Conservation (phyloP, 139 green algal species). For the Chlorella vulgaris region DNA sequence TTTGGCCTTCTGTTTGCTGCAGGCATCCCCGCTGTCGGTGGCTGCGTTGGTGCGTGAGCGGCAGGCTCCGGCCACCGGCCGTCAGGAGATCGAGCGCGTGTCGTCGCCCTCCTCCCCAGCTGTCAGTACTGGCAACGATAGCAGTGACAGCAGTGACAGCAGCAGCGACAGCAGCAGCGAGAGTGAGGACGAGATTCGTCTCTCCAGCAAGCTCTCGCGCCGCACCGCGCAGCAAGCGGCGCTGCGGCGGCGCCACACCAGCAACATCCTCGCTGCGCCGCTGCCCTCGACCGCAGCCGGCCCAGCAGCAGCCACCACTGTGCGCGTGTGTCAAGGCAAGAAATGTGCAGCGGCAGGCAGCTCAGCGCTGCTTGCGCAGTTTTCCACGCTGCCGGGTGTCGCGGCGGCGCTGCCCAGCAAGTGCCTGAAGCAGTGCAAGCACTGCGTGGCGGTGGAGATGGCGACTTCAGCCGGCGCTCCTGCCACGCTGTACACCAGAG, state of each 20-base stretch:
- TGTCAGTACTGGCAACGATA: background rate
- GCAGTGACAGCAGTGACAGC: conserved; percentile 14
- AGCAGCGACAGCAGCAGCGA: background rate
- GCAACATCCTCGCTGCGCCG: background rate
- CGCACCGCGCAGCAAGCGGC: background rate
- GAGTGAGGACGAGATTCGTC: background rate
- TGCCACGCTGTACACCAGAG: background rate
- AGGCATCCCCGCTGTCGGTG: background rate
- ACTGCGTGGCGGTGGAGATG: background rate
- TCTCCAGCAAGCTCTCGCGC: background rate
- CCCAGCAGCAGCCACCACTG: background rate
- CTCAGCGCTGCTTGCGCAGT: background rate
- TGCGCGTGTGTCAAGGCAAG: background rate
- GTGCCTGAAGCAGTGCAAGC: background rate
- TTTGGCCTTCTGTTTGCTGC: background rate
- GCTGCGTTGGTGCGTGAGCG: background rate
- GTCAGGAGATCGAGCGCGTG: background rate
- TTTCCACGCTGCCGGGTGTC: background rate
- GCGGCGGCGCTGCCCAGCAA: background rate
- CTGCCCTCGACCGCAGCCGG: background rate
- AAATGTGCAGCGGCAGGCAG: background rate
- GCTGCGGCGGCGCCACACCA: background rate
- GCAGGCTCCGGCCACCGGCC: background rate
- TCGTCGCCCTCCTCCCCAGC: background rate
- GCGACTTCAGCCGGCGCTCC: background rate